Conservation (phyloP, 1,139 yeast species). For the Geotrichum australiense region DNA sequence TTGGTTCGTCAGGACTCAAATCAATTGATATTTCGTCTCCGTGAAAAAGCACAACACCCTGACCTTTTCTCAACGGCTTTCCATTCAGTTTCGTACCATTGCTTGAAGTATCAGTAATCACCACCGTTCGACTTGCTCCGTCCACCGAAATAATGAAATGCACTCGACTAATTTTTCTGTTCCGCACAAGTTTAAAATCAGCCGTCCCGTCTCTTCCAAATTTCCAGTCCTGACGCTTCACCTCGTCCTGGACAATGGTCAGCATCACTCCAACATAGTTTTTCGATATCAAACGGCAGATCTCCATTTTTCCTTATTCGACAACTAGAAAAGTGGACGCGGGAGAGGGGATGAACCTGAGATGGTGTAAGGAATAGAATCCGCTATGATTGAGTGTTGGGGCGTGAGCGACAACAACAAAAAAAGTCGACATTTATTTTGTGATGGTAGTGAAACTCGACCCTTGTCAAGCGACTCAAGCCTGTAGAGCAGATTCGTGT, state of each 20-base stretch:
- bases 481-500: no score
- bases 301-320: background rate
- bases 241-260: conserved; percentile 1
- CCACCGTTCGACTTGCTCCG: conserved; percentile 21
- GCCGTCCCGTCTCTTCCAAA: background rate
- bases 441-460: no score
- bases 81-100: conserved; percentile 88
- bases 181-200: background rate
- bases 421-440: no score
- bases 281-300: conserved; percentile 1
- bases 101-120: conserved; percentile 41
- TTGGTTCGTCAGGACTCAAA: conserved; percentile 70
- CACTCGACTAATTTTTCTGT: conserved; percentile 4
- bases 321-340: no score
- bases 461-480: no score
- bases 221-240: conserved; percentile 23
- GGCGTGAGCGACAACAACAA: no score
- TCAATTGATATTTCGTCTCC: conserved; percentile 93
- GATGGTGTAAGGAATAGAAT: no score
- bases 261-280: background rate
- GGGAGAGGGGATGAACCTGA: no score
- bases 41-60: conserved; percentile 74
- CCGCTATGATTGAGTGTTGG: no score
- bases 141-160: conserved; percentile 15
- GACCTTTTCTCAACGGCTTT: conserved; percentile 61